These are phyloP conservation scores for Suillus decipiens DNA, from an alignment of 768 basidiomycete species.

Conservation along the genomic window DNA sequence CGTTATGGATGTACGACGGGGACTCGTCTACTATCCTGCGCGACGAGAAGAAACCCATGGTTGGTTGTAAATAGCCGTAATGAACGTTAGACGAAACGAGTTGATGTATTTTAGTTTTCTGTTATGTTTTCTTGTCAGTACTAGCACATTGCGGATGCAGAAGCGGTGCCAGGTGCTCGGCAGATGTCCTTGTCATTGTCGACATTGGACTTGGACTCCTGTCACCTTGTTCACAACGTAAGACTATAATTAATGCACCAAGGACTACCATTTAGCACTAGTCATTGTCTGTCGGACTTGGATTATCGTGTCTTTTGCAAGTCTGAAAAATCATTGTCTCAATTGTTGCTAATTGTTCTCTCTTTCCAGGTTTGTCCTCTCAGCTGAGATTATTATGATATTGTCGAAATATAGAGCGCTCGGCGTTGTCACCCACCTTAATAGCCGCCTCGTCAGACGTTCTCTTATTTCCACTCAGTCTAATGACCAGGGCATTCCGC, in stretches of 20 bases:
- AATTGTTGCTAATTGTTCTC: background rate
- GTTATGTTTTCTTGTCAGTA: slow-evolving; percentile 10
- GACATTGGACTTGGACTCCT: slow-evolving; percentile 20
- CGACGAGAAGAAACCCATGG: slow-evolving; percentile 37
- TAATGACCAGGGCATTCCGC: slow-evolving; percentile 53
- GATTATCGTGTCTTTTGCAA: background rate
- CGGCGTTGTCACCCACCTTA: background rate
- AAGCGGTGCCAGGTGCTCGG: slow-evolving; percentile 24
- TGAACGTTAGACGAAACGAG: slow-evolving; percentile 6
- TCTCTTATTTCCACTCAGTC: slow-evolving; percentile 1
- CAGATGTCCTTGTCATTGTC: background rate
- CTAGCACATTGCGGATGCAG: slow-evolving; percentile 16
- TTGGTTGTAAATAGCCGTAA: background rate
- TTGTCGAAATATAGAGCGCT: background rate
- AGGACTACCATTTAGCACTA: background rate
- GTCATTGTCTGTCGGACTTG: slow-evolving; percentile 15
- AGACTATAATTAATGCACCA: background rate
- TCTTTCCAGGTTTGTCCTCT: background rate
- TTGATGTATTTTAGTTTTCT: slow-evolving; percentile 8
- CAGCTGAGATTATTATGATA: background rate
- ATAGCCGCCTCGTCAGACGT: background rate
- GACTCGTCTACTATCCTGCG: slow-evolving; percentile 17
- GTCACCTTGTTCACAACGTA: slow-evolving; percentile 23
- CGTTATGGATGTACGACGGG: slow-evolving; percentile 24
- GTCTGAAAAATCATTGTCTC: background rate